Base-by-base conservation (phyloP, 345 rosid species). In the Kernera saxatilis region DNA sequence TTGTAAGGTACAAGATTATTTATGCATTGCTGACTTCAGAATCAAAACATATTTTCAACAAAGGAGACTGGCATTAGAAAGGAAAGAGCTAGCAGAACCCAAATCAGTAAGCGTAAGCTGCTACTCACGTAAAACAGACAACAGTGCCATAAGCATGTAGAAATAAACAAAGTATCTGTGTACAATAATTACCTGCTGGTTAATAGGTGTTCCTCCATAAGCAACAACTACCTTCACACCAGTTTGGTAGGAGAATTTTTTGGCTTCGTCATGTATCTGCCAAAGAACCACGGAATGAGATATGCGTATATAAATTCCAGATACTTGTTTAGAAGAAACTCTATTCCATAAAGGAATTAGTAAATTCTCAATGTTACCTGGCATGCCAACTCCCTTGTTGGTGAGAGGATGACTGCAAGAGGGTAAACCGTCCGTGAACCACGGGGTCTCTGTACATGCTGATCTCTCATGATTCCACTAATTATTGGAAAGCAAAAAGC, bases 221-320 rank as follows among this genome's bases (percentile, higher is more conserved):
- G 87, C 98, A 88, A 95, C 99, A 18, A 90, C 99, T 35, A 87
- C 99, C 81, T 84, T 92, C 35, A 95, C 99, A 78, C 99, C 99
- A 13, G 99, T 95, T 86, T 95, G 98, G 82, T 92, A 95, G 9
- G 99, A 60, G 69, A 92, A 95, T 68, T 95, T 95, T 80, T 46
- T 95, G 40, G 98, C 99, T 84, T 95, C 99, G 35, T 92, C 99
- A 39, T 94, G 99, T 78, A 94, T 94, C 99, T 94, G 83, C 77
- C 82, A 55, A 49, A 35, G 29, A 52, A 19, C 13, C 63, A 54
- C 21, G 45, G 23, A 32, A 67, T 30, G 37, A 72, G 57, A 61
- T 33, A 58, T 13, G 9, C 13, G 65, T 9, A 14, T 5, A 44
- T 29, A 32, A 10, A 18, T 5, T 22, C 18, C 18, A 45, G 3